Evolutionary conservation across 108 stramenopile species (phyloP), one percentile per base, ranked within the genome.

Genomic region (Thalassiosira profunda): DNA sequence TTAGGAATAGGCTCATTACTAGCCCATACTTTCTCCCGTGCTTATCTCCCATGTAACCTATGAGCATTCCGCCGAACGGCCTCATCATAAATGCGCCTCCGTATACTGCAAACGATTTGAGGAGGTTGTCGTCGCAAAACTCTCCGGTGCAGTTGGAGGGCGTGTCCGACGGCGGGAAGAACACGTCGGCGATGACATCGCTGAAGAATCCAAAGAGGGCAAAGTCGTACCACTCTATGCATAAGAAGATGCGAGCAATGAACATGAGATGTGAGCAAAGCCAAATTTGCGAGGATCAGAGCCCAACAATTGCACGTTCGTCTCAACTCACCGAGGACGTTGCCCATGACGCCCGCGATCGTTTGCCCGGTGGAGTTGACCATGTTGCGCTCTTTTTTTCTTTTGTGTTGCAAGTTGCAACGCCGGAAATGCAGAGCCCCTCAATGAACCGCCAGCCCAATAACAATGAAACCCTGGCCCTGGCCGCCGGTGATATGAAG

Each of bases 31-130:
- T 89, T 64, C 92, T 81, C 1, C 94, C 91, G 47, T 90, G 79
- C 15, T 56, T 73, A 59, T 95, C 94, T 0, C 89, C 89, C 17
- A 90, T 80, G 51, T 85, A 86, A 0, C 94, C 94, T 12, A 87
- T 85, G 21, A 86, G 14, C 18, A 93, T 41, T 11, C 92, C 94
- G 38, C 94, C 94, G 12, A 90, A 18, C 0, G 93, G 93, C 15
- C 93, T 58, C 60, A 81, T 76, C 7, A 94, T 38, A 81, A 97
- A 97, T 38, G 96, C 96, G 1, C 85, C 89, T 28, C 93, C 83
- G 71, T 90, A 96, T 37, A 96, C 90, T 5, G 86, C 85, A 73
- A 97, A 97, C 5, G 86, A 85, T 34, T 84, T 82, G 10, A 91
- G 77, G 12, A 94, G 37, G 24, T 82, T 80, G 28, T 40, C 36